phyloP scores from a whole-genome alignment of 1,284 basidiomycete genomes.

The Volvariella volvacea region DNA sequence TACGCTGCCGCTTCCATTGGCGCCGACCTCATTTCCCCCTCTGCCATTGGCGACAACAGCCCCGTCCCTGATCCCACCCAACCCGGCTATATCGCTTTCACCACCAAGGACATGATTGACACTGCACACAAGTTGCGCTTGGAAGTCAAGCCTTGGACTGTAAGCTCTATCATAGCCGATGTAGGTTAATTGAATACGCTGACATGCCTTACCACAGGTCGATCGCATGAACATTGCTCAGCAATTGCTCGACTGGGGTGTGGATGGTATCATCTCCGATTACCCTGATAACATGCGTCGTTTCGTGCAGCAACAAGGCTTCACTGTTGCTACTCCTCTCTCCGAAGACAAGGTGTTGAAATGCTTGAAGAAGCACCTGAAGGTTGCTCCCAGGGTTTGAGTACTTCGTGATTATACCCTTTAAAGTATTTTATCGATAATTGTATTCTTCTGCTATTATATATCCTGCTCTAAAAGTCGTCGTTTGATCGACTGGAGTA shows the following conservation, averaged over 20 bases:
- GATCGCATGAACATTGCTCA: conserved; percentile 56
- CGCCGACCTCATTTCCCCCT: conserved; percentile 65
- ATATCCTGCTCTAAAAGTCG: too few relatives aligned
- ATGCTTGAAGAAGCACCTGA: conserved; percentile 46
- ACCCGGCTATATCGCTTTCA: conserved; percentile 49
- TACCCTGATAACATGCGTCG: conserved; percentile 53
- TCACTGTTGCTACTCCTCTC: conserved; percentile 45
- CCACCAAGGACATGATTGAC: conserved; percentile 61
- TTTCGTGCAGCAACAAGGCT: conserved; percentile 41
- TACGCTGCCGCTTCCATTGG: conserved; percentile 64
- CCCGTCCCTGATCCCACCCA: conserved; percentile 37
- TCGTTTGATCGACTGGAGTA: too few relatives aligned
- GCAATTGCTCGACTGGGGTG: conserved; percentile 50
- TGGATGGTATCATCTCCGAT: conserved; percentile 72
- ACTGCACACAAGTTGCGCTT: conserved; percentile 61
- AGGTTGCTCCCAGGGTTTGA: too few relatives aligned
- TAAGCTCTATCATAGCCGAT: conserved; percentile 26
- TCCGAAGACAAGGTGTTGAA: conserved; percentile 48
- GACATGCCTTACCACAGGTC: conserved; percentile 33
- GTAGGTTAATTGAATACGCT: not conserved
- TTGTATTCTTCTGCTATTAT: too few relatives aligned
- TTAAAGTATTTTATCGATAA: too few relatives aligned
- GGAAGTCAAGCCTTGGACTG: conserved; percentile 70
- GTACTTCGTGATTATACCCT: too few relatives aligned
- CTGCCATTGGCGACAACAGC: conserved; percentile 25